phyloP scores from a whole-genome alignment of 2,329 filamentous ascomycete genomes.

The Penicillium hordei region DNA sequence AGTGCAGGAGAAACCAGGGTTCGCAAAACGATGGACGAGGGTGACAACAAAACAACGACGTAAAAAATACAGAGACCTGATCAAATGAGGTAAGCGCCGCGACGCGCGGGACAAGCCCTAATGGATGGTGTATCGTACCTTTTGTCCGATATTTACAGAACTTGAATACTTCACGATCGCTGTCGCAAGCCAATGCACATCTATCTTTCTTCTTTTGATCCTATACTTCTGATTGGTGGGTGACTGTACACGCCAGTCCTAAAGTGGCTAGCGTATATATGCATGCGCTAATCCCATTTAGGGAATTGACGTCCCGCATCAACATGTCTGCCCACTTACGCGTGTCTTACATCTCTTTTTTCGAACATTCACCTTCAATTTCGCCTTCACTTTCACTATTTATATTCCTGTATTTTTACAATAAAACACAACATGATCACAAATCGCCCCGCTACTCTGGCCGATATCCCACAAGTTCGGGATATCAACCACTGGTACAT shows the following conservation, averaged over 20 bases:
- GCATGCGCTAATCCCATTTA: not conserved
- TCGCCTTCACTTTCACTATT: not conserved
- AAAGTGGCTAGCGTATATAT: not conserved
- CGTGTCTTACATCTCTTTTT: not conserved
- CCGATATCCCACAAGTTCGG: conserved; percentile 37
- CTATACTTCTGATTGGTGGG: not conserved
- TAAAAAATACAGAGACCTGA: not conserved
- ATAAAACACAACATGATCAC: conserved; percentile 3
- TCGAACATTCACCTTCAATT: not conserved
- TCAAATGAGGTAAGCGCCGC: not conserved
- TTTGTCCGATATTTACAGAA: not conserved
- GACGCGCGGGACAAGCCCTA: too few species aligned
- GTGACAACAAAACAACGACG: not conserved
- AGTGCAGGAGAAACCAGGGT: not conserved
- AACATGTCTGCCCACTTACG: not conserved
- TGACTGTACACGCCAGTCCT: not conserved
- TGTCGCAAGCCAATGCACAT: not conserved
- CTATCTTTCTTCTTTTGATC: not conserved
- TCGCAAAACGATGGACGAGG: not conserved
- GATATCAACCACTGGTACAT: conserved; percentile 42
- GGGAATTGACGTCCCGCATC: not conserved
- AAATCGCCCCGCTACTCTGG: conserved; percentile 34
- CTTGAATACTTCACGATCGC: not conserved
- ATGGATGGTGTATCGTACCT: too few species aligned
- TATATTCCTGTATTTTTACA: not conserved